Conservation (phyloP, 225 moss, liverwort and hornwort genomes). For the Antitrichia curtipendula region DNA sequence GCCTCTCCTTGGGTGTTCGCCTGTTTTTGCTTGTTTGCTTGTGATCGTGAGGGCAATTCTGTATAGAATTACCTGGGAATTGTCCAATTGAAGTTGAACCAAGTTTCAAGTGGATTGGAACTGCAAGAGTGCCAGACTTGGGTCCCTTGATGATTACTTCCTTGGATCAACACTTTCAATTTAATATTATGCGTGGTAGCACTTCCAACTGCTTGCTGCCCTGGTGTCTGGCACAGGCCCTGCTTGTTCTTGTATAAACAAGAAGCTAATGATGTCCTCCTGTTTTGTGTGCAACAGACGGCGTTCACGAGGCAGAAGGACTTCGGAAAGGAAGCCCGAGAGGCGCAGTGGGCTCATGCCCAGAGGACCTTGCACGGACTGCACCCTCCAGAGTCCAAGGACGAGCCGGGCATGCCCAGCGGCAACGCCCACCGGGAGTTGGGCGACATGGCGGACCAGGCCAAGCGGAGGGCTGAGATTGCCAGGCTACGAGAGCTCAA, state of each 20-base stretch:
- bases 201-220: neutral
- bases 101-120: neutral
- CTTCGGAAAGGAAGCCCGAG: slow-evolving; percentile 69
- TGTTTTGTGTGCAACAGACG: slow-evolving; percentile 23
- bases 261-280: neutral
- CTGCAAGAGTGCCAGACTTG: neutral
- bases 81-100: neutral
- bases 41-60: neutral
- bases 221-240: neutral
- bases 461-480: slow-evolving; percentile 26
- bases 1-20: neutral
- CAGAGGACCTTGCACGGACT: slow-evolving; percentile 67
- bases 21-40: neutral
- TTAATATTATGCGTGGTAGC: neutral
- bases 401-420: neutral
- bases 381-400: slow-evolving; percentile 23
- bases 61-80: neutral
- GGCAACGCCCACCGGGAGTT: neutral
- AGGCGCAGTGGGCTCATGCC: slow-evolving; percentile 70
- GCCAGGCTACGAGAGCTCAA: slow-evolving; percentile 50
- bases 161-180: neutral
- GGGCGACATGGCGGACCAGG: slow-evolving; percentile 20
- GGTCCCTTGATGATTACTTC: neutral
- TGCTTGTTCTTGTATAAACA: too few species aligned
- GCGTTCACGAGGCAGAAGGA: slow-evolving; percentile 65